These are phyloP conservation scores for Aspergillus sclerotiicarbonarius DNA, from an alignment of 495 filamentous ascomycete genomes.

Conservation along the genomic window DNA sequence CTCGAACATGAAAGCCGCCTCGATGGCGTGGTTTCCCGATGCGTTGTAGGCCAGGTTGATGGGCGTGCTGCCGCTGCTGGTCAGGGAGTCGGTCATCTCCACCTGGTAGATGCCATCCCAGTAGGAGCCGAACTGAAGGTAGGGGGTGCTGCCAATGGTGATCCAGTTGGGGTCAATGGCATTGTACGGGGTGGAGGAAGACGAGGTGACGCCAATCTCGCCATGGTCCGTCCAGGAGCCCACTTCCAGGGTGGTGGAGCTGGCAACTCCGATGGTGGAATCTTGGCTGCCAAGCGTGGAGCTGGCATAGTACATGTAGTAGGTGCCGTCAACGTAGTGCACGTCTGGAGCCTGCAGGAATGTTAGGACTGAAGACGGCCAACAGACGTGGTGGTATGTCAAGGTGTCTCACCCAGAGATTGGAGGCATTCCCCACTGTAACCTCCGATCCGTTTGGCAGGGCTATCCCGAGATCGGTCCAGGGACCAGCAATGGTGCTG, in stretches of 20 bases:
- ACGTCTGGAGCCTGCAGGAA: slow-evolving; percentile 64
- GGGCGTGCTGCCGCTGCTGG: slow-evolving; percentile 31
- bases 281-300: slow-evolving; percentile 61
- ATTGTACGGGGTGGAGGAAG: slow-evolving; percentile 54
- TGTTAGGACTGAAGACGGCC: neutral
- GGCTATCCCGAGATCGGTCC: slow-evolving; percentile 3
- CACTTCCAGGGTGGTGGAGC: slow-evolving; percentile 56
- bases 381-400: slow-evolving; percentile 1
- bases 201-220: slow-evolving; percentile 50
- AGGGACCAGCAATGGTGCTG: slow-evolving; percentile 3
- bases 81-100: slow-evolving; percentile 45
- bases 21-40: slow-evolving; percentile 52
- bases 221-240: slow-evolving; percentile 59
- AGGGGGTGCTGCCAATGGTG: slow-evolving; percentile 41
- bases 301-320: slow-evolving; percentile 73
- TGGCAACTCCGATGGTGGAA: slow-evolving; percentile 67
- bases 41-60: slow-evolving; percentile 57
- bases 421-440: slow-evolving; percentile 6
- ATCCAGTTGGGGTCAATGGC: slow-evolving; percentile 69
- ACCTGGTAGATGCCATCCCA: slow-evolving; percentile 68
- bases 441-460: slow-evolving; percentile 1
- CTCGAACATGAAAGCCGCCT: slow-evolving; percentile 58
- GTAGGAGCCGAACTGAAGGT: slow-evolving; percentile 67
- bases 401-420: slow-evolving; percentile 5
- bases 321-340: slow-evolving; percentile 49